Conservation (phyloP, 495 filamentous ascomycete species). For the Pseudoneurospora amorphoporcata region DNA sequence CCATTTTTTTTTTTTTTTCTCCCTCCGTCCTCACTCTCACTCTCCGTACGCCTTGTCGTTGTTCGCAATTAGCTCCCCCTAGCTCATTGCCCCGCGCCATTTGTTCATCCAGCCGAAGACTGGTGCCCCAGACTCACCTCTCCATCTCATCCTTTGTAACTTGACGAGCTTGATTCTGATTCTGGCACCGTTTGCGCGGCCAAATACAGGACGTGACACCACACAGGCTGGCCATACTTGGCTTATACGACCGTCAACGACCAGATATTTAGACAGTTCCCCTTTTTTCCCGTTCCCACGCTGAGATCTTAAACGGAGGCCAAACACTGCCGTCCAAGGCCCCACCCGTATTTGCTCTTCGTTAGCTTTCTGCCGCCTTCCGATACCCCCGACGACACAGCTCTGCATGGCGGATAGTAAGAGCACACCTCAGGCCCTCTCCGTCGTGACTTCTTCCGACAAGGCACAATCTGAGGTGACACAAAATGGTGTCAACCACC, state of each 20-base stretch:
- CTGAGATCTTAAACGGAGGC: background rate
- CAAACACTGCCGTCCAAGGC: slow-evolving; percentile 16
- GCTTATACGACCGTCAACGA: slow-evolving; percentile 6
- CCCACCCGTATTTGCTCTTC: slow-evolving; percentile 12
- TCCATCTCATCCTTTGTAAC: background rate
- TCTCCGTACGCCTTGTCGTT: slow-evolving; percentile 8
- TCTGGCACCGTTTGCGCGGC: slow-evolving; percentile 5
- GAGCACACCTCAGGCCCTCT: slow-evolving; percentile 27
- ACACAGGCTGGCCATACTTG: background rate
- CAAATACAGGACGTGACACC: slow-evolving; percentile 14
- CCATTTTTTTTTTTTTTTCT: background rate
- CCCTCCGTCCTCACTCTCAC: slow-evolving; percentile 8
- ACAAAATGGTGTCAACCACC: slow-evolving; percentile 10
- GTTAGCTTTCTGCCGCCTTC: slow-evolving; percentile 18
- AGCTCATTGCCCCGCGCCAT: background rate
- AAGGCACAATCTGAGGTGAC: slow-evolving; percentile 23
- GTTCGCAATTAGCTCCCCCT: slow-evolving; percentile 11
- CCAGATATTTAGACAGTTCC: slow-evolving; percentile 6
- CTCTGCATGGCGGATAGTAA: slow-evolving; percentile 35
- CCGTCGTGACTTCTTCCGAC: slow-evolving; percentile 27
- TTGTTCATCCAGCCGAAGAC: background rate
- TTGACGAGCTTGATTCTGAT: slow-evolving; percentile 3
- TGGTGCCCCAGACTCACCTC: slow-evolving; percentile 13
- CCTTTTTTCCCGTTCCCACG: background rate
- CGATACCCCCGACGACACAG: slow-evolving; percentile 13